phyloP scores from a whole-genome alignment of 768 basidiomycete genomes.

The Panaeolus cyanescens region DNA sequence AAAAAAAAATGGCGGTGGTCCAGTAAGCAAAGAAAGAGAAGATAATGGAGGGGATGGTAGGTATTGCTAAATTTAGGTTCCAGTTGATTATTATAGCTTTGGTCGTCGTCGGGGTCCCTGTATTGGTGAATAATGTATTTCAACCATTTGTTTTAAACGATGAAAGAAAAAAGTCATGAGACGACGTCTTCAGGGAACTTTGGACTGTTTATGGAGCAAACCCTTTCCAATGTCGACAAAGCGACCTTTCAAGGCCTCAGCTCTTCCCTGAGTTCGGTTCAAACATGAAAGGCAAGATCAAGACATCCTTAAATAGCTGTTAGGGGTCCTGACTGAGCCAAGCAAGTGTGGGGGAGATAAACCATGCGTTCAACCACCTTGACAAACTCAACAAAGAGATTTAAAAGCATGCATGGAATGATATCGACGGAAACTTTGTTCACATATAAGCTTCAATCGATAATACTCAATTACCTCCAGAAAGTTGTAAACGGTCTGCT shows the following conservation, averaged over 20 bases:
- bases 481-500: no score
- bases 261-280: background rate
- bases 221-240: background rate
- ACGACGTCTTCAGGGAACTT: background rate
- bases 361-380: background rate
- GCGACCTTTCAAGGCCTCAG: background rate
- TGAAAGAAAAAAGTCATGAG: background rate
- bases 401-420: background rate
- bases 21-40: background rate
- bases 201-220: background rate
- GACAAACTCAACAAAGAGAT: background rate
- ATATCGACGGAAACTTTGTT: no score
- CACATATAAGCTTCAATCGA: no score
- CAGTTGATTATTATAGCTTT: background rate
- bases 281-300: background rate
- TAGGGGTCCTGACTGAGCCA: background rate
- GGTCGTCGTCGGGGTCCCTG: background rate
- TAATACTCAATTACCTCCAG: no score
- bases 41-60: background rate
- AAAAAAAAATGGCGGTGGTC: no score
- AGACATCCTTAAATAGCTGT: background rate
- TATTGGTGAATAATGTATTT: background rate
- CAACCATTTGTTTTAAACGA: background rate
- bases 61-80: background rate
- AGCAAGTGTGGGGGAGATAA: background rate